These are phyloP conservation scores for Psilocybe cyanescens DNA, from an alignment of 768 basidiomycete species.

Conservation along the genomic window DNA sequence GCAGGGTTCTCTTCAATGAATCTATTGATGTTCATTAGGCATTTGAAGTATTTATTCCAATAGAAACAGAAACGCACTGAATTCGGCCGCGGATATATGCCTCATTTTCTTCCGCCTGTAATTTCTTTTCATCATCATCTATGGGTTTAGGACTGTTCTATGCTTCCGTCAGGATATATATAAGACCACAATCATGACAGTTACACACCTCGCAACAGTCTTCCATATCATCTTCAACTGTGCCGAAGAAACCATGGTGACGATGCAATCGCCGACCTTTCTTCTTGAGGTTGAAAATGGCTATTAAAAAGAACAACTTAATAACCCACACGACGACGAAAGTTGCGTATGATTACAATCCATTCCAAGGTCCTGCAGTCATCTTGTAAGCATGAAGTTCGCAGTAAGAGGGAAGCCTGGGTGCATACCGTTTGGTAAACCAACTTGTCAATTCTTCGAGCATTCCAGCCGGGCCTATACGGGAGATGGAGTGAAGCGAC, in stretches of 20 bases:
- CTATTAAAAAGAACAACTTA: conserved; percentile 28
- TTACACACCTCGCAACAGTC: conserved; percentile 61
- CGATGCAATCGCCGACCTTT: conserved; percentile 62
- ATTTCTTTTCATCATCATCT: conserved; percentile 55
- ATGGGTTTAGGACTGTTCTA: conserved; percentile 60
- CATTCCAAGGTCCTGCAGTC: conserved; percentile 57
- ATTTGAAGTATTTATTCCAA: background rate
- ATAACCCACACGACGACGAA: background rate
- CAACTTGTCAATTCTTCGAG: conserved; percentile 57
- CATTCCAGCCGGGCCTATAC: conserved; percentile 65
- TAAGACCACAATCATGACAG: background rate
- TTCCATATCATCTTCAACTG: conserved; percentile 55
- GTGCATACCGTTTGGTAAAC: conserved; percentile 45
- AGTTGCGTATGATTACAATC: conserved; percentile 40
- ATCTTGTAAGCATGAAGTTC: background rate
- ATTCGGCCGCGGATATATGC: conserved; percentile 57
- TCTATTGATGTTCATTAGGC: conserved; percentile 27
- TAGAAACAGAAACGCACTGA: conserved; percentile 35
- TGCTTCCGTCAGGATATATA: background rate
- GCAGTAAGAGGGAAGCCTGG: background rate
- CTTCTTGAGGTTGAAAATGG: conserved; percentile 67
- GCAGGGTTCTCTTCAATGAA: conserved; percentile 66
- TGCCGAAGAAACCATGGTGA: conserved; percentile 67
- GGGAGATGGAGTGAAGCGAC: conserved; percentile 60
- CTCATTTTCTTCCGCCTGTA: conserved; percentile 58